Evolutionary conservation across 352 stramenopile species (phyloP), one percentile per base, ranked within the genome.

Genomic region (Stephanocyclus meneghinianus): DNA sequence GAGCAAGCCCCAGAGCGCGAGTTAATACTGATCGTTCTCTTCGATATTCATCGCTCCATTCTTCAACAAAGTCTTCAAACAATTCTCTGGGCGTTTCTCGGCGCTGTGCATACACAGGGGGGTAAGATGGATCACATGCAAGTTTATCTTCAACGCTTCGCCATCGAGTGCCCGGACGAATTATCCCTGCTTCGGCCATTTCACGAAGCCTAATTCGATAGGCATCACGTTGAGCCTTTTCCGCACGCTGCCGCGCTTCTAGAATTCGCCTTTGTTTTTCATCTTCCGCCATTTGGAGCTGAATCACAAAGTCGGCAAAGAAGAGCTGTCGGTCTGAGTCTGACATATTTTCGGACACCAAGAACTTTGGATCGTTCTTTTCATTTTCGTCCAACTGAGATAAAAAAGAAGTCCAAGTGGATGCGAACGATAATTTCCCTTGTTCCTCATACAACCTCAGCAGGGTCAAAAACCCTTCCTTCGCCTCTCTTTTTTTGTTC

Each of bases 1-100:
- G 77, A 15, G 63, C 37, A 26, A 57, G 44, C 44, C 66, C 45
- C 45, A 88, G 47, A 42, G 90, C 61, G n/a, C 76, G 59, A 51
- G 11, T 74, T 26, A 92, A 64, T 29, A 84, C 82, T 5, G 67
- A 30, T 48, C 74, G 75, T 70, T 92, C 85, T 53, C 66, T 64
- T 30, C 81, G 66, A 69, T 90, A 92, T 29, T 79, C 70, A 56
- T 79, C 67, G 71, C 84, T 84, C 85, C 85, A 91, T 56, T 90
- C 83, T 44, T 83, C 79, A n/a, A 89, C 72, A 80, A 90, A 92
- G 45, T 87, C 79, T 76, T 91, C 81, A 72, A 89, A 92, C 30
- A 92, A 29, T 67, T 87, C 76, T 55, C 75, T 65, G n/a, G 85
- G 85, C 48, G 70, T 56, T 71, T 90, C 81, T 37, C 83, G 66